These are phyloP conservation scores for Chlamydomonas asymmetrica DNA, from an alignment of 139 green algal species.

Conservation along the genomic window DNA sequence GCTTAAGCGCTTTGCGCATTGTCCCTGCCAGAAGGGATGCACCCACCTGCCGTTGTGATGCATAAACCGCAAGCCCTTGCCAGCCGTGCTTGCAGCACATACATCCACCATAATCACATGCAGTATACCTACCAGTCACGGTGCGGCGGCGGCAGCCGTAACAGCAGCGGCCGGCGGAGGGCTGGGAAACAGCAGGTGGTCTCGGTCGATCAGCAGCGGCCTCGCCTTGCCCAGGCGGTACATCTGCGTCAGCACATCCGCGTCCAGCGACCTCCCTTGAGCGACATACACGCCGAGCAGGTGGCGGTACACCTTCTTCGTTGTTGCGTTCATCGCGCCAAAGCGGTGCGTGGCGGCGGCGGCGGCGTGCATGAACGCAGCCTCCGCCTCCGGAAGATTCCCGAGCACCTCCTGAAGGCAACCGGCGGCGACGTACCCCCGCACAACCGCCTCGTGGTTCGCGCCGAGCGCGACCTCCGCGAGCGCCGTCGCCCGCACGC, in stretches of 20 bases:
- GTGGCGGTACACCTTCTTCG: neutral
- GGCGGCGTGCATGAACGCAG: neutral
- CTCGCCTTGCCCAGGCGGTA: slow-evolving; percentile 7
- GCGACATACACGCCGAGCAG: slow-evolving; percentile 16
- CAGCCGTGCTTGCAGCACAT: too few relatives aligned
- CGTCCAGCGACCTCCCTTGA: neutral
- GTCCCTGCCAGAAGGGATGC: too few relatives aligned
- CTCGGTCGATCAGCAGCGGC: too few relatives aligned
- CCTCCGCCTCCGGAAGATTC: slow-evolving; percentile 5
- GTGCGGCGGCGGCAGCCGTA: too few relatives aligned
- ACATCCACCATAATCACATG: too few relatives aligned
- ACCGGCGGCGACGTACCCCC: slow-evolving; percentile 10
- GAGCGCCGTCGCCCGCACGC: slow-evolving; percentile 2
- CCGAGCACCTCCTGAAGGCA: slow-evolving; percentile 2
- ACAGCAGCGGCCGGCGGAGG: too few relatives aligned
- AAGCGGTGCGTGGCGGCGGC: slow-evolving; percentile 4
- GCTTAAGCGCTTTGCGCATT: too few relatives aligned
- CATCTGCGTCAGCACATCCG: slow-evolving; percentile 19
- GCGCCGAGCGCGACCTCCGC: neutral
- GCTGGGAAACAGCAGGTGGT: too few relatives aligned
- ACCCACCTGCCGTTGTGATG: too few relatives aligned
- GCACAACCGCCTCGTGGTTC: slow-evolving; percentile 5
- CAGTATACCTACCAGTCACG: too few relatives aligned
- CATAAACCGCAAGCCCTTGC: too few relatives aligned
- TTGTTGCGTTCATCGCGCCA: neutral